Base-by-base conservation (phyloP, 306 rosid species). In the Cucurbita moschata region DNA sequence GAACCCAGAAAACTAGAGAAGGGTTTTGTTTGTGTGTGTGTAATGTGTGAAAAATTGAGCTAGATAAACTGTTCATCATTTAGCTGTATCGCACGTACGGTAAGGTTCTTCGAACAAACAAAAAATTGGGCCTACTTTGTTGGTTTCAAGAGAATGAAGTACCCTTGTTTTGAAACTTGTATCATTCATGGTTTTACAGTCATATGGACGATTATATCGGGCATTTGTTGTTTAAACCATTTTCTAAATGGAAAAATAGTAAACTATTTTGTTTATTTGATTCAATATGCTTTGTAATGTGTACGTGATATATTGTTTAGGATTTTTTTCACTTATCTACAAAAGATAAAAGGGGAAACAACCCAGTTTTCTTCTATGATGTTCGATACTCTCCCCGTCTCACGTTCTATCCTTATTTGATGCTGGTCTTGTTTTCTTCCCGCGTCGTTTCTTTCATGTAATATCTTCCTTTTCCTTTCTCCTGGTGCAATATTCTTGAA, bases 351-450 rank as follows among this genome's bases (percentile, higher is more conserved):
- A n/a, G 69, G 10, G 50, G 18, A 44, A 66, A 66, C 16, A 44
- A 66, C 72, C 44, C 71, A 44, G 38, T 66, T 66, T 66, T 66
- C 72, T 66, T 43, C 37, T 21, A 66, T 44, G 54, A 18, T 68
- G 9, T 12, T 44, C 30, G 21, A 66, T 67, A 1, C 19, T 13
- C 43, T 47, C 21, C 42, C 18, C 58, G 26, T 30, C 23, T 49
- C 42, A 68, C 23, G 42, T 69, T 52, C 43, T 47, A 67, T 19
- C 38, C 47, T 46, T 69, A 69, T 30, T 69, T 69, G 73, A 47
- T 69, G 3, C 53, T 9, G 71, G 52, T 42, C 53, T 18, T 65
- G 43, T 65, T 65, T 43, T 65, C 71, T 65, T 43, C 44, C 38
- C 11, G 10, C 6, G 19, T 18, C 11, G 10, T 50, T 44, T 12